Evolutionary conservation across 1,284 basidiomycete species (phyloP), one percentile per base, ranked within the genome.

Genomic region (Coniophora puteana): DNA sequence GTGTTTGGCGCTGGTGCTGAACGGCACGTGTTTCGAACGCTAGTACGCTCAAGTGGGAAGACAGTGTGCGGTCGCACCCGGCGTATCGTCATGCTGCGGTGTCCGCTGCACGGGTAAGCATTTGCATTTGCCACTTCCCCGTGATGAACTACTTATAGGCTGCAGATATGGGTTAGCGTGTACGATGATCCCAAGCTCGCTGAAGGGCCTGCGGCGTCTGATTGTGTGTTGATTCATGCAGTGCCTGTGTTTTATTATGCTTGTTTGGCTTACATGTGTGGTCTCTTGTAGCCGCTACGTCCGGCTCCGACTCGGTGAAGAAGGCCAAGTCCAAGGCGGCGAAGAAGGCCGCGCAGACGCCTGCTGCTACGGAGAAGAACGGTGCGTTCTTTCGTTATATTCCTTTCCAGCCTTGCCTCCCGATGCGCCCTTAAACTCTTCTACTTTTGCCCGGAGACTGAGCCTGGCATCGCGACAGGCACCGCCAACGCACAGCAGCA

Each of bases 241-340:
- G n/a, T n/a, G n/a, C n/a, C 26, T 28, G 26, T 28, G 26, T 28
- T 10, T 28, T n/a, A 28, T 28, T n/a, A n/a, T n/a, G n/a, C n/a
- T n/a, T n/a, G n/a, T n/a, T n/a, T n/a, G n/a, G n/a, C n/a, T n/a
- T n/a, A n/a, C n/a, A n/a, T n/a, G n/a, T n/a, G n/a, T n/a, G n/a
- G n/a, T n/a, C n/a, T n/a, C n/a, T n/a, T n/a, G n/a, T n/a, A n/a
- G n/a, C n/a, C 14, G 32, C 13, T 60, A 62, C 67, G 7, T 62
- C 68, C 44, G 61, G 78, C 25, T 76, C 83, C 36, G 84, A 83
- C 45, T 79, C 78, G 1, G 81, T 83, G 55, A 91, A 91, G 65
- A 94, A 93, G 62, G 89, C 89, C 0, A 85, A 87, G 59, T n/a
- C n/a, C n/a, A 93, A 92, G 64, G 94, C 91, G 57, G 90, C 89